phyloP scores from a whole-genome alignment of 169 alveolate genomes.

The Plasmodium coatneyi region DNA sequence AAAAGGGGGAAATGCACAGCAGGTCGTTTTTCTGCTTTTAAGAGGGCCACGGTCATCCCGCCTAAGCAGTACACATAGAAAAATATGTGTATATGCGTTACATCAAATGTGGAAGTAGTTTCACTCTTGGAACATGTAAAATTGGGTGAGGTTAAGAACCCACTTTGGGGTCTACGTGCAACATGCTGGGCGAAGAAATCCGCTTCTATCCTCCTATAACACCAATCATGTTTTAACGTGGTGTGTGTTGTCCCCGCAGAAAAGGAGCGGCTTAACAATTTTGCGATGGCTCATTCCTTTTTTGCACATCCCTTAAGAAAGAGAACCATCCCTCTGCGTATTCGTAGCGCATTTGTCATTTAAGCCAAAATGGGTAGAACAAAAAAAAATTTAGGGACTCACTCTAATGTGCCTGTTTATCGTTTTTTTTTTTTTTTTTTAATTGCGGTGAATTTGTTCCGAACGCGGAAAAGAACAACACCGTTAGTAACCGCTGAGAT shows the following conservation, averaged over 20 bases:
- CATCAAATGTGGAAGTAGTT: background rate
- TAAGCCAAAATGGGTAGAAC: background rate
- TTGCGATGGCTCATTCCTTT: background rate
- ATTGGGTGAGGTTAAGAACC: background rate
- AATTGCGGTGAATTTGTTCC: background rate
- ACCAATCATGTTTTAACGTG: background rate
- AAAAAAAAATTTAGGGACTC: background rate
- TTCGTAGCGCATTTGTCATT: background rate
- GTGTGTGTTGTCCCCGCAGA: background rate
- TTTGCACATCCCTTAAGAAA: background rate
- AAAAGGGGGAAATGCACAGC: background rate
- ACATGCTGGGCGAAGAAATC: background rate
- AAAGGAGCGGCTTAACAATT: background rate
- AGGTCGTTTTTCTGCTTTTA: background rate
- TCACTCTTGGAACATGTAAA: background rate
- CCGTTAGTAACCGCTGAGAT: background rate
- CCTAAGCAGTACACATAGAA: background rate
- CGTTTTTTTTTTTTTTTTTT: background rate
- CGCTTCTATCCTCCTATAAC: background rate
- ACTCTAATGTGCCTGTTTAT: background rate
- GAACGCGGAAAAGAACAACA: background rate
- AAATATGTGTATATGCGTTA: background rate
- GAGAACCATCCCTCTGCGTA: background rate
- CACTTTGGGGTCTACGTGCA: background rate
- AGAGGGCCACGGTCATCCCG: background rate